Conservation (phyloP, 1,139 yeast species). For the Torulaspora pretoriensis region DNA sequence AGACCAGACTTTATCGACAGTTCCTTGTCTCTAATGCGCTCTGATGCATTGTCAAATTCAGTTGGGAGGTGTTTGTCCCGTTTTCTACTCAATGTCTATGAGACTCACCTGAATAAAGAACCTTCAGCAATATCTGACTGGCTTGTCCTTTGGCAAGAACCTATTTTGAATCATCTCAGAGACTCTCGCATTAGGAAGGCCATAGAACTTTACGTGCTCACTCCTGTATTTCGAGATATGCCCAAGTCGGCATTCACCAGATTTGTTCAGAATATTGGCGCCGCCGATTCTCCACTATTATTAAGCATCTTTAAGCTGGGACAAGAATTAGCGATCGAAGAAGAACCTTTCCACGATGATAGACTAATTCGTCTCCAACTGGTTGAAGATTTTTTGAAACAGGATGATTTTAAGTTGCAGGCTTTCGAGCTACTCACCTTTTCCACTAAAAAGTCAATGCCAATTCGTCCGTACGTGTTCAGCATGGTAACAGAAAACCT, state of each 20-base stretch:
- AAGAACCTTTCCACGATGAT: constrained; percentile 47
- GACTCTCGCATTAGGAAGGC: constrained; percentile 41
- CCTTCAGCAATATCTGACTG: constrained; percentile 39
- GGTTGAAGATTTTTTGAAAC: constrained; percentile 42
- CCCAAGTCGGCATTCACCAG: constrained; percentile 43
- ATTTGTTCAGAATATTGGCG: constrained; percentile 38
- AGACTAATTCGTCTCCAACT: constrained; percentile 39
- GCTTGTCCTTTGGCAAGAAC: constrained; percentile 51
- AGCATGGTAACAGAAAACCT: constrained; percentile 43
- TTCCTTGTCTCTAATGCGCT: constrained; percentile 49
- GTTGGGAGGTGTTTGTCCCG: constrained; percentile 59
- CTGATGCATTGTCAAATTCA: constrained; percentile 62
- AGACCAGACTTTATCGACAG: constrained; percentile 45
- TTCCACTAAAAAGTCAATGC: constrained; percentile 58
- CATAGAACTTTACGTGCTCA: constrained; percentile 57
- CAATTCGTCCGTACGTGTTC: constrained; percentile 46
- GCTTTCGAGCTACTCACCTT: constrained; percentile 59
- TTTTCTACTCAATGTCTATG: constrained; percentile 41
- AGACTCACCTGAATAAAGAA: constrained; percentile 23
- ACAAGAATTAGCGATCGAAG: constrained; percentile 51
- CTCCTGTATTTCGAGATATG: constrained; percentile 50
- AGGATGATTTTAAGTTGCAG: constrained; percentile 49
- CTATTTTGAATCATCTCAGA: constrained; percentile 39
- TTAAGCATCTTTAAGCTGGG: constrained; percentile 62
- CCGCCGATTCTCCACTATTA: constrained; percentile 41